These are phyloP conservation scores for Penicillium janthinellum DNA, from an alignment of 2,329 filamentous ascomycete genomes.

Conservation along the genomic window DNA sequence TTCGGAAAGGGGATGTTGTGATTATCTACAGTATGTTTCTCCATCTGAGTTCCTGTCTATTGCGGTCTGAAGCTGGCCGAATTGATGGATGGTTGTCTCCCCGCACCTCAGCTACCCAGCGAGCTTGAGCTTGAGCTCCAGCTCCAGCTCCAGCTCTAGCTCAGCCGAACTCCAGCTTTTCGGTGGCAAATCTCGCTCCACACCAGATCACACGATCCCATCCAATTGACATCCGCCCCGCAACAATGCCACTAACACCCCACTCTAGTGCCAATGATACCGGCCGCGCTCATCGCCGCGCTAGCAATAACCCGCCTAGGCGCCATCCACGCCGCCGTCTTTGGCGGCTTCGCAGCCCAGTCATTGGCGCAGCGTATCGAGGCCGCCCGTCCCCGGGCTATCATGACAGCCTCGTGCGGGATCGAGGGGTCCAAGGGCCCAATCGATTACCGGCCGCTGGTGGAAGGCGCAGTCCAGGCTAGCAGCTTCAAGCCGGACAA, in stretches of 20 bases:
- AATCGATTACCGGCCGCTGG: conserved; percentile 73
- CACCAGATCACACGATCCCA: background rate
- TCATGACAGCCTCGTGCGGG: conserved; percentile 89
- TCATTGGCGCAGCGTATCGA: conserved; percentile 89
- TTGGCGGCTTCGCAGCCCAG: conserved; percentile 82
- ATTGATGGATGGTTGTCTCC: background rate
- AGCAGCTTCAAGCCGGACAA: conserved; percentile 71
- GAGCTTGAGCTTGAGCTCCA: background rate
- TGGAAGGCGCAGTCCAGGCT: conserved; percentile 70
- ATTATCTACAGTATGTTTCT: conserved; percentile 75
- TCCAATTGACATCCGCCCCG: background rate
- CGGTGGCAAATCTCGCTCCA: background rate
- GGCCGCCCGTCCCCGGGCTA: conserved; percentile 70
- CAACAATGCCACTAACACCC: background rate
- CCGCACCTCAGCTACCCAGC: background rate
- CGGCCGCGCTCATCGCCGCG: conserved; percentile 81
- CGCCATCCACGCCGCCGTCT: conserved; percentile 88
- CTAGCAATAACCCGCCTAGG: conserved; percentile 79
- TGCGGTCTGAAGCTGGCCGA: background rate
- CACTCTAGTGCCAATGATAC: conserved; percentile 87
- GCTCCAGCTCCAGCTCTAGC: background rate
- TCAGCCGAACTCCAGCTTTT: background rate
- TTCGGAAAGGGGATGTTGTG: conserved; percentile 81
- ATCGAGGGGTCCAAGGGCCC: conserved; percentile 85
- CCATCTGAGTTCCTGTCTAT: background rate